Conservation (phyloP, 257 asterid species). For the Solanum pimpinellifolium region DNA sequence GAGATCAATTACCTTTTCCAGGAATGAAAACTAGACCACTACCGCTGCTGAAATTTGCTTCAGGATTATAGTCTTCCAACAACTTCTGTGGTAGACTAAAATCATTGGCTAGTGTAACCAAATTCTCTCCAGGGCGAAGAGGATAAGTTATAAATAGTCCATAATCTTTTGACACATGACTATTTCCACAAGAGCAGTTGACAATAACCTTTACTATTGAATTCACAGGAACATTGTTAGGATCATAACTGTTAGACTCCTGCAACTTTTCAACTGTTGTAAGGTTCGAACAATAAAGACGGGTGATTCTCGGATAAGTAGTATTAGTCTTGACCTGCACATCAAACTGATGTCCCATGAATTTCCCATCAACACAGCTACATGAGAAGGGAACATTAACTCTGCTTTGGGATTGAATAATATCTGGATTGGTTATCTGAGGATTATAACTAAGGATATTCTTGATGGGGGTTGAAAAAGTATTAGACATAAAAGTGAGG, state of each 20-base stretch:
- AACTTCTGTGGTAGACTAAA: conserved; percentile 24
- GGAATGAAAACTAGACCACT: conserved; percentile 56
- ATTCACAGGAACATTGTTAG: conserved; percentile 11
- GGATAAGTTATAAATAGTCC: conserved; percentile 56
- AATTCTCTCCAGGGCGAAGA: conserved; percentile 36
- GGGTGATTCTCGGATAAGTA: conserved; percentile 18
- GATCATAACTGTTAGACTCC: conserved; percentile 32
- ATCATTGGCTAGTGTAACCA: conserved; percentile 15
- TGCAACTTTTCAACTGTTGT: conserved; percentile 42
- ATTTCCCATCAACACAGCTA: conserved; percentile 24
- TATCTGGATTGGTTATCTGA: conserved; percentile 28
- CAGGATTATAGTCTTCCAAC: conserved; percentile 50
- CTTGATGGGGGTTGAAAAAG: conserved; percentile 28
- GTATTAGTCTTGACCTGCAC: conserved; percentile 21
- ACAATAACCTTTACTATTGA: conserved; percentile 34
- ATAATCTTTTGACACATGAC: conserved; percentile 39
- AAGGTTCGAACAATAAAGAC: conserved; percentile 33
- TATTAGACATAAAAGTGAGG: conserved; percentile 34
- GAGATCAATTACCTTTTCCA: conserved; percentile 34
- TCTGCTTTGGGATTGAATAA: conserved; percentile 19
- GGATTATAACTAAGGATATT: conserved; percentile 38
- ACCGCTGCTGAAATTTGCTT: conserved; percentile 41
- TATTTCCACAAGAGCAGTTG: conserved; percentile 54
- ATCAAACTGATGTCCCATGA: conserved; percentile 42
- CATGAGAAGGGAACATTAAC: conserved; percentile 50